Evolutionary conservation across 768 basidiomycete genomes (phyloP), one percentile per base, ranked within the genome.

Genomic region (Xerocomellus chrysenteron): DNA sequence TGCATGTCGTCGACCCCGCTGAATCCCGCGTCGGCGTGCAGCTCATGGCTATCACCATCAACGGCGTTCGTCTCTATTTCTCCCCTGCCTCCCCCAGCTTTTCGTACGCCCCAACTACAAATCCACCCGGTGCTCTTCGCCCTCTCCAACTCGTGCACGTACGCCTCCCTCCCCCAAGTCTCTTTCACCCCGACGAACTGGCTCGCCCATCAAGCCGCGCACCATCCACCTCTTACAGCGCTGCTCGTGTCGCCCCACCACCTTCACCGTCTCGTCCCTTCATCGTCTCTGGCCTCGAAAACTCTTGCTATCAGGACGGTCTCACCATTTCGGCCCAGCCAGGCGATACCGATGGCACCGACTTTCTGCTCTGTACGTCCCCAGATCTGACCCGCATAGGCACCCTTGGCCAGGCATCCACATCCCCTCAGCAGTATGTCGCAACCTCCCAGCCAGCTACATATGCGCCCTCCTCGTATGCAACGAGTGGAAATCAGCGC

Each of bases 61-160:
- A 87, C 50, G 94, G 92, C 13, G 83, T 89, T 4, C 85, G 95
- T 48, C 77, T 96, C 1, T 98, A 92, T 76, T 93, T 97, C 68
- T 81, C 82, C 2, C 80, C 87, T 4, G 75, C 80, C 4, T 65
- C 74, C 0, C 72, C 74, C 49, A 74, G 75, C 24, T 86, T 84
- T 68, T 74, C 80, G 43, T 82, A 80, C 57, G 73, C 75, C 28
- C 67, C 75, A 12, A 67, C 65, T 19, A 69, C 73, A 17, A 67
- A 48, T 42, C 41, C 62, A 35, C 35, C 65, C 4, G 68, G 66
- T 66, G 60, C 59, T 52, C 66, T 56, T 52, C 76, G 63, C 48
- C 72, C 80, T 37, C 76, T 93, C 37, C 83, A 88, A 60, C 80
- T 95, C 35, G 68, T 82, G 37, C 92, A 95, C 68, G 85, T 96